Evolutionary conservation across 768 basidiomycete genomes (phyloP).

Genomic region (Cyathus striatus): DNA sequence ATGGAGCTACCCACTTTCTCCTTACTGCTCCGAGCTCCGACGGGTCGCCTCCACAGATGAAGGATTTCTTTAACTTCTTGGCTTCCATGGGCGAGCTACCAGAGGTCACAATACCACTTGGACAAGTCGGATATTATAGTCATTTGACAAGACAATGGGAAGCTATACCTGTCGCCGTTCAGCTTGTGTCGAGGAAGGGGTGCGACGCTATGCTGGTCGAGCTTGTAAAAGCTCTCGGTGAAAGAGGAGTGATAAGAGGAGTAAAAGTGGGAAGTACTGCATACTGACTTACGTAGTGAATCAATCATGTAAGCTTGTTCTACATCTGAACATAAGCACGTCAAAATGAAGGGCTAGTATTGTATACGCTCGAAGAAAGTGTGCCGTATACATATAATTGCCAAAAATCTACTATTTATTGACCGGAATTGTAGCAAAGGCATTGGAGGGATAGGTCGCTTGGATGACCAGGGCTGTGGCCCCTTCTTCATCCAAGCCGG

Average conservation of each 20-base stretch:
- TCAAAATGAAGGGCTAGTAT: too few relatives aligned
- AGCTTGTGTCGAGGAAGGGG: conserved; percentile 26
- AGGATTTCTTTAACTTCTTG: conserved; percentile 25
- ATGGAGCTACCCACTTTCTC: conserved; percentile 21
- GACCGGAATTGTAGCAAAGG: too few relatives aligned
- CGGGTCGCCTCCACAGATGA: conserved; percentile 8
- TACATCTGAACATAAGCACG: too few relatives aligned
- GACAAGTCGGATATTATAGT: conserved; percentile 29
- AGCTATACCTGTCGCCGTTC: conserved; percentile 29
- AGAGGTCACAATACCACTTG: conserved; percentile 30
- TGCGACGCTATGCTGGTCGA: conserved; percentile 30
- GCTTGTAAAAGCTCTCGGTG: conserved; percentile 21
- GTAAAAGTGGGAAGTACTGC: conserved; percentile 18
- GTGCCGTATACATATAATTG: too few relatives aligned
- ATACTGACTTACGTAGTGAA: too few relatives aligned
- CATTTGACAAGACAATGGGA: conserved; percentile 25
- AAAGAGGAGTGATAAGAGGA: conserved; percentile 14
- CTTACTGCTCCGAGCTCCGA: conserved; percentile 12
- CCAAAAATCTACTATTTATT: too few relatives aligned
- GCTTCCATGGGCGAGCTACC: conserved; percentile 33
- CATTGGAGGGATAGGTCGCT: too few relatives aligned
- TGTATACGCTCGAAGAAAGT: too few relatives aligned
- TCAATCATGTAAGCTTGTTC: too few relatives aligned
- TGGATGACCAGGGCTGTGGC: too few relatives aligned
- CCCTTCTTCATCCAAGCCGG: too few relatives aligned